Conservation (phyloP, 192 early-diverging fungal genomes). For the Phycomyces nitens region DNA sequence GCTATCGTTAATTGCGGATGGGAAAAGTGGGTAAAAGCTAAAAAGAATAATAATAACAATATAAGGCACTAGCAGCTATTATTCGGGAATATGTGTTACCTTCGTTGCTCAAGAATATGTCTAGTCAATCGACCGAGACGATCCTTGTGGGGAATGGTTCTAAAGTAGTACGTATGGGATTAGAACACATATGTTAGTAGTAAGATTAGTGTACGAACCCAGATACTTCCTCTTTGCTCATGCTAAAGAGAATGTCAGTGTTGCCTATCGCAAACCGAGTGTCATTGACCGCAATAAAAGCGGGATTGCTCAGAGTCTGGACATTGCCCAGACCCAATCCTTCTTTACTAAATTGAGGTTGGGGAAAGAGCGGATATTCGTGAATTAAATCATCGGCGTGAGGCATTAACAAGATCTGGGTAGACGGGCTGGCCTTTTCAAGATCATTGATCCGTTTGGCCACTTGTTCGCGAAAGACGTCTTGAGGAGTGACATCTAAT, state of each 20-base stretch:
- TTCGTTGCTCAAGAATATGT: slow-evolving; percentile 79
- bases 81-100: slow-evolving; percentile 32
- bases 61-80: not conserved
- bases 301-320: slow-evolving; percentile 61
- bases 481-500: slow-evolving; percentile 51
- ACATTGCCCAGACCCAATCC: slow-evolving; percentile 20
- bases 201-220: slow-evolving; percentile 23
- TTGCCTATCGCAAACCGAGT: slow-evolving; percentile 72
- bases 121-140: slow-evolving; percentile 66
- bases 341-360: slow-evolving; percentile 65
- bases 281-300: slow-evolving; percentile 82
- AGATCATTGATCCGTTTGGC: slow-evolving; percentile 54
- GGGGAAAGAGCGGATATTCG: slow-evolving; percentile 77
- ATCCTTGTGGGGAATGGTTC: slow-evolving; percentile 37
- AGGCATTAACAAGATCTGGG: slow-evolving; percentile 68
- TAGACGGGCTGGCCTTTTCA: slow-evolving; percentile 38
- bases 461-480: slow-evolving; percentile 63
- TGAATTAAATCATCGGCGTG: slow-evolving; percentile 71
- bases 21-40: slow-evolving; percentile 85
- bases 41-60: not conserved
- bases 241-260: slow-evolving; percentile 70
- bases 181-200: not conserved
- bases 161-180: not conserved
- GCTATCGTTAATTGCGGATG: slow-evolving; percentile 35
- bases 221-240: slow-evolving; percentile 66